phyloP scores from a whole-genome alignment of 305 asterid species.

The Rubia peregrina region DNA sequence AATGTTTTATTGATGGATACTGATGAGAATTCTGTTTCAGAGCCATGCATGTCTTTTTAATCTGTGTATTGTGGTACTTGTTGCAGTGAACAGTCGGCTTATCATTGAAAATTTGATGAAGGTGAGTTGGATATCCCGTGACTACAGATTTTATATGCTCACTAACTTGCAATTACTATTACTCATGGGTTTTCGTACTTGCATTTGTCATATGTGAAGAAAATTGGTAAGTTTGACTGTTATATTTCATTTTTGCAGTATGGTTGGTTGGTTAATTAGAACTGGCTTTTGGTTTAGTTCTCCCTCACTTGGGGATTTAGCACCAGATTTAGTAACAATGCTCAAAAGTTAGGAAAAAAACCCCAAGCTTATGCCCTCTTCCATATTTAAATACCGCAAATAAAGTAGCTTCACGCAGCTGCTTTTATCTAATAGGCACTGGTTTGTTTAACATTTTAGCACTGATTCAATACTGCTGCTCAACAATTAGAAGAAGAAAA shows the following conservation, averaged over 20 bases:
- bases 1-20: conserved; percentile 1
- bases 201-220: background rate
- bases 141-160: background rate
- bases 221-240: conserved; percentile 10
- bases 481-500: no score
- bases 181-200: background rate
- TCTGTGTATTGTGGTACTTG: conserved; percentile 98
- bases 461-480: no score
- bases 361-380: no score
- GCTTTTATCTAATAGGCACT: no score
- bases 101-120: conserved; percentile 96
- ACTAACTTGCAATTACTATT: background rate
- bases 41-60: conserved; percentile 99
- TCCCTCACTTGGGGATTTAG: conserved; percentile 67
- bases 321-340: no score
- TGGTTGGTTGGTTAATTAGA: conserved; percentile 90
- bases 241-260: conserved; percentile 49
- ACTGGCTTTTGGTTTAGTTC: conserved; percentile 91
- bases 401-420: no score
- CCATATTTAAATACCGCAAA: no score
- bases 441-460: no score
- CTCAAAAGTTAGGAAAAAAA: no score
- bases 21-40: conserved; percentile 42
- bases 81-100: conserved; percentile 96
- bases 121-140: conserved; percentile 36